Base-by-base conservation (phyloP, 2,329 filamentous ascomycete genomes). In the Aspergillus eucalypticola region DNA sequence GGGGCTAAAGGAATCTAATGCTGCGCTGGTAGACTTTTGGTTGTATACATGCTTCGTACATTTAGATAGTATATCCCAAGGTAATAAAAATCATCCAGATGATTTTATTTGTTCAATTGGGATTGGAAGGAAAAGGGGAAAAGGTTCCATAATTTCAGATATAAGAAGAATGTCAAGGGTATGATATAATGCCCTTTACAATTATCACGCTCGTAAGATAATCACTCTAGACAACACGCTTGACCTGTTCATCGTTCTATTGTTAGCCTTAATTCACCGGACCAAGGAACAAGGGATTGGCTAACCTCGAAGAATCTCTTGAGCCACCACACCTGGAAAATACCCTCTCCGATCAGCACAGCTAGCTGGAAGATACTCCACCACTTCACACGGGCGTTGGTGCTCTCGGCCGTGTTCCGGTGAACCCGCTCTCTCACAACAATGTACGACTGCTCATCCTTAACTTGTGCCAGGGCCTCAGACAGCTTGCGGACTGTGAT, bases 291-390 rank as follows among this genome's bases (percentile, higher is more conserved):
- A 8, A 25, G 15, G 25, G 8, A 3, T 39, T 62, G 68, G 66
- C 78, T 64, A 75, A 88, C 87, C 88, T 97, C 93, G 75, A 97
- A 97, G 85, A 99, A 99, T 74, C 95, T 87, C 82, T 96, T 95
- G 76, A 99, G 80, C 93, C 95, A 99, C 94, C 95, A 99, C 67
- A 99, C 94, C 82, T 99, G 95, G 84, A 99, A 99, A 67, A 97
- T 82, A 62, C 92, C 95, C 82, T 98, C 92, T 71, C 90, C 92
- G 67, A 96, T 84, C 64, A 99, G 86, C 54, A 98, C 88, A 59
- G 87, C 85, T 66, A 99, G 87, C 79, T 99, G 93, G 79, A 98
- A 98, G 70, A 98, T 86, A 78, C 95, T 97, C 95, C 95, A 99
- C 95, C 95, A 99, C 84, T 99, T 99, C 76, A 99, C 95, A 67